Evolutionary conservation across 768 basidiomycete species (phyloP).

Genomic region (Mycena galopus): DNA sequence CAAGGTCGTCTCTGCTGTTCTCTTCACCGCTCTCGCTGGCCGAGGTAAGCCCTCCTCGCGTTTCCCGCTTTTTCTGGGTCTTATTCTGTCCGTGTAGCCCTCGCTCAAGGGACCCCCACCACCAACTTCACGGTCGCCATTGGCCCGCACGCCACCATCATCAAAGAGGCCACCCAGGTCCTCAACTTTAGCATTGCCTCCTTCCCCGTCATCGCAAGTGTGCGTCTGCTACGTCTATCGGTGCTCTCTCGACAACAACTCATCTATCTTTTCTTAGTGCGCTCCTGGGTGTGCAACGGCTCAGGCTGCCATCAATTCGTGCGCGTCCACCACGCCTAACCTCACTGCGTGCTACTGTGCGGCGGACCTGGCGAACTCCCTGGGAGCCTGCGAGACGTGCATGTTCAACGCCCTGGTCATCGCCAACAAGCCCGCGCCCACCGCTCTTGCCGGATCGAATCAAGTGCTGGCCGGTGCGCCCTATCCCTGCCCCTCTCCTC

Average conservation of each 20-base stretch:
- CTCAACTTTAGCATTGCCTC: constrained; percentile 56
- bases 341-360: constrained; percentile 70
- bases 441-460: constrained; percentile 71
- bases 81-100: not conserved
- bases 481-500: not conserved
- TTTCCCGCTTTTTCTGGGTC: not conserved
- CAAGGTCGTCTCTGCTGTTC: constrained; percentile 44
- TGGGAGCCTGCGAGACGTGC: constrained; percentile 76
- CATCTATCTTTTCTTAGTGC: constrained; percentile 49
- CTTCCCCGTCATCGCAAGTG: constrained; percentile 44
- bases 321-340: constrained; percentile 49
- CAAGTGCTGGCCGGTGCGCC: constrained; percentile 67
- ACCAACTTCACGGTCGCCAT: constrained; percentile 60
- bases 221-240: constrained; percentile 43
- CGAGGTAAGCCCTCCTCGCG: constrained; percentile 60
- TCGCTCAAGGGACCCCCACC: not conserved
- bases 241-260: not conserved
- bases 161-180: constrained; percentile 59
- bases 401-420: constrained; percentile 69
- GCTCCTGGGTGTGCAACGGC: constrained; percentile 45
- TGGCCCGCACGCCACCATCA: constrained; percentile 40
- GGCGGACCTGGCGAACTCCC: constrained; percentile 51
- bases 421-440: constrained; percentile 60
- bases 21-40: constrained; percentile 64
- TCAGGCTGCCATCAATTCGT: constrained; percentile 49